A percentile compares a stretch with the other conserved stretches of the same genome.
Evolutionary conservation across 2,329 filamentous ascomycete species (phyloP).

Genomic region (Botrytis medusae): DNA sequence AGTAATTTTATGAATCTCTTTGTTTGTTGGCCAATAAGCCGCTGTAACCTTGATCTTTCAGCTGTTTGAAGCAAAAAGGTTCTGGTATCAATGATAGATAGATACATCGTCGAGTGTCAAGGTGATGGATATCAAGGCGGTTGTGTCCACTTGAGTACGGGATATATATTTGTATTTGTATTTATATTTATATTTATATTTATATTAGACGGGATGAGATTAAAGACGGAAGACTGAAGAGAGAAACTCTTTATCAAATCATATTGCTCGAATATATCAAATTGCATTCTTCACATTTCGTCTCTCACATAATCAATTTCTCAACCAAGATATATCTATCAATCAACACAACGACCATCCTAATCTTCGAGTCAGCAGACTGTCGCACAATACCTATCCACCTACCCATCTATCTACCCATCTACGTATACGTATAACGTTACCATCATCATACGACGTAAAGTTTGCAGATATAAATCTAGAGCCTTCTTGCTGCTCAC

Average conservation of each 20-base stretch:
- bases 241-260: background rate
- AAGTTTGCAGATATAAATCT: background rate
- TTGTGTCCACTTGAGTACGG: background rate
- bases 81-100: background rate
- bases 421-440: background rate
- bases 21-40: background rate
- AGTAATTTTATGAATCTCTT: background rate
- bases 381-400: background rate
- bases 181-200: background rate
- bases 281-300: background rate
- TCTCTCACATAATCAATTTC: background rate
- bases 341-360: background rate
- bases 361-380: constrained; percentile 1
- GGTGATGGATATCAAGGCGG: background rate
- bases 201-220: too few relatives aligned
- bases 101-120: background rate
- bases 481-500: background rate
- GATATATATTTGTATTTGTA: background rate
- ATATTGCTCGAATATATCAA: background rate
- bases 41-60: background rate
- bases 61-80: background rate
- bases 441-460: background rate
- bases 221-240: too few relatives aligned
- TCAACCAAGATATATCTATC: background rate
- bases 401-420: background rate